Evolutionary conservation across 2,329 filamentous ascomycete species (phyloP), one percentile per base, ranked within the genome.

Genomic region (Dryadomyces quercivorus): DNA sequence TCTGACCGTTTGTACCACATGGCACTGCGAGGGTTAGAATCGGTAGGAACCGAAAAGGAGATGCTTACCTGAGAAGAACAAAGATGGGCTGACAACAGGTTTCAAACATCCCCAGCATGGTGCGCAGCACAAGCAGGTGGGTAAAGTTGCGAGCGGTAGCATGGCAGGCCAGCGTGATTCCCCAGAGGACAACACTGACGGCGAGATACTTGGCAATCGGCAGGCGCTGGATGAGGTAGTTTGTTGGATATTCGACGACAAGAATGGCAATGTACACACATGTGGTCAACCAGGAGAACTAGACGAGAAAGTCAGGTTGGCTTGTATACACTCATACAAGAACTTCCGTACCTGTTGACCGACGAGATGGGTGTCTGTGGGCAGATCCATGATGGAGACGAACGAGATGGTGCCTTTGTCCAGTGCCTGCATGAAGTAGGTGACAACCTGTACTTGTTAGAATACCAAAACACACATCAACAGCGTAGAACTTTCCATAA

Each of bases 251-350:
- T 65, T 88, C 85, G 59, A 86, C 84, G 50, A 82, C 67, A 9
- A 88, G 70, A 20, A 87, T 81, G 52, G 79, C 82, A 57, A 88
- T 81, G 69, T 88, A 88, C 59, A 88, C 85, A 72, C 81, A 86
- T 13, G 83, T 86, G 0, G 81, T 85, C 52, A 89, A 71, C 85
- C 85, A 31, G 8, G 26, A 31, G 26, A 88, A 22, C 75, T 78
- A 64, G 82, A 89, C 69, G 86, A 64, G 2, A 22, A 26, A n/a
- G 18, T 31, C n/a, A n/a, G n/a, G 8, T 18, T 21, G 2, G n/a
- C n/a, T n/a, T 18, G 2, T 18, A n/a, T 18, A 21, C 5, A 20
- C 2, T 5, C 15, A 51, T 1, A 3, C 1, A 26, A 22, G 46
- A 26, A 15, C 42, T 26, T 3, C 26, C 26, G 8, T 31, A 63